Base-by-base conservation (phyloP, 164 flowering plant species). In the Kalanchoe fedtschenkoi region DNA sequence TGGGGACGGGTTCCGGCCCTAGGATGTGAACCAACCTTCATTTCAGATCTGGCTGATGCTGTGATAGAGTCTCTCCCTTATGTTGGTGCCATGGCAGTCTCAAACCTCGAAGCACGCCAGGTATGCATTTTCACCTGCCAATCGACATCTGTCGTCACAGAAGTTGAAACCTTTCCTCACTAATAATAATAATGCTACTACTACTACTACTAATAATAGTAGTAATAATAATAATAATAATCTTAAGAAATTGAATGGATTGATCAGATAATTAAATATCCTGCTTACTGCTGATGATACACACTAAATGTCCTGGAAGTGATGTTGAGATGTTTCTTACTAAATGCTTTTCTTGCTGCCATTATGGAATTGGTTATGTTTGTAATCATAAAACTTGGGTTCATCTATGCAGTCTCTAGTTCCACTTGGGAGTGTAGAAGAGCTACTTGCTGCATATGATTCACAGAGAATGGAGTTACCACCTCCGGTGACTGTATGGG, bases 1-100 rank as follows among this genome's bases (percentile, higher is more conserved):
- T 90, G 97, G 97, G 96, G 99, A 0, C 92, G 97, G 65, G 99
- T 88, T 68, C 99, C 99, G 68, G 96, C 97, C 32, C 75, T 93
- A 65, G 95, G 93, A 58, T 88, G 96, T 71, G 96, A 88, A 64
- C 88, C 95, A 2, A 80, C 86, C 58, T 93, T 93, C 77, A 93
- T 93, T 67, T 75, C 89, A 54, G 97, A 93, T 70, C 74, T 93
- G 71, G 99, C 99, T 65, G 96, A 90, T 87, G 99, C 99, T 17
- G 97, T 93, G 26, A 88, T 93, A 59, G 99, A 93, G 74, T 80
- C 91, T 76, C 92, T 91, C 15, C 98, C 98, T 38, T 91, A 91
- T 75, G 96, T 89, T 32, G 96, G 98, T 57, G 96, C 96, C 38
- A 91, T 89, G 97, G 96, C 97, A 41, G 88, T 91, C 57, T 91